Conservation (phyloP, 2,329 filamentous ascomycete genomes). For the Penicillium sp. region DNA sequence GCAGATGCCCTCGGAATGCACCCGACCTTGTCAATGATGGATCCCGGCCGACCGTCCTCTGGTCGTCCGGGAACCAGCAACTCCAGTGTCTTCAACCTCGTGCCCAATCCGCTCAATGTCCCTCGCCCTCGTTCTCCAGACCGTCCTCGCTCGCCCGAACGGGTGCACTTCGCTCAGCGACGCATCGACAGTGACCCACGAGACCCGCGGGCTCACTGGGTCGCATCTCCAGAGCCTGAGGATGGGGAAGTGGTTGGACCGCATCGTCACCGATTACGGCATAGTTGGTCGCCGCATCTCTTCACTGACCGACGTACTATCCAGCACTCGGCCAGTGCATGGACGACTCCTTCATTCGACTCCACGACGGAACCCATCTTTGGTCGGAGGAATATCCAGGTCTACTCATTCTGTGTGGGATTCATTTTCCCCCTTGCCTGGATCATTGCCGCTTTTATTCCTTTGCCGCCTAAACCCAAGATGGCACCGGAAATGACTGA, state of each 20-base stretch:
- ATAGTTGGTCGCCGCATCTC: slow-evolving; percentile 73
- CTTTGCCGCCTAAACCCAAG: slow-evolving; percentile 62
- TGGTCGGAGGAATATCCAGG: slow-evolving; percentile 70
- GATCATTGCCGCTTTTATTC: slow-evolving; percentile 76
- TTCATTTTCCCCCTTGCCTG: slow-evolving; percentile 80
- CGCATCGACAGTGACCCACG: slow-evolving; percentile 33
- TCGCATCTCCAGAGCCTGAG: slow-evolving; percentile 28
- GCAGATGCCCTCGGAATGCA: slow-evolving; percentile 60
- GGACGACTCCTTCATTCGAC: slow-evolving; percentile 72
- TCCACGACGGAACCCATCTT: slow-evolving; percentile 64
- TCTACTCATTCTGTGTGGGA: slow-evolving; percentile 72
- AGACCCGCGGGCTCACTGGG: slow-evolving; percentile 49
- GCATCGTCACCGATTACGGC: slow-evolving; percentile 52
- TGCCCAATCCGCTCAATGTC: slow-evolving; percentile 32
- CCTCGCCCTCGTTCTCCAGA: slow-evolving; percentile 19
- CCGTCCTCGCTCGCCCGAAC: slow-evolving; percentile 9
- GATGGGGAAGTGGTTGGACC: slow-evolving; percentile 25
- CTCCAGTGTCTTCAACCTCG: slow-evolving; percentile 31
- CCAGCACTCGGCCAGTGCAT: slow-evolving; percentile 58
- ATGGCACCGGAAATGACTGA: slow-evolving; percentile 54
- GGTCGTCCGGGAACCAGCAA: slow-evolving; percentile 32
- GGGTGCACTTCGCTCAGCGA: slow-evolving; percentile 18
- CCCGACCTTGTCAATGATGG: slow-evolving; percentile 42
- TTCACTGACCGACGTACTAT: slow-evolving; percentile 62
- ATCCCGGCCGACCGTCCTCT: slow-evolving; percentile 31